phyloP scores from a whole-genome alignment of 1,139 yeast species.

The Blastobotrys ciferrii region DNA sequence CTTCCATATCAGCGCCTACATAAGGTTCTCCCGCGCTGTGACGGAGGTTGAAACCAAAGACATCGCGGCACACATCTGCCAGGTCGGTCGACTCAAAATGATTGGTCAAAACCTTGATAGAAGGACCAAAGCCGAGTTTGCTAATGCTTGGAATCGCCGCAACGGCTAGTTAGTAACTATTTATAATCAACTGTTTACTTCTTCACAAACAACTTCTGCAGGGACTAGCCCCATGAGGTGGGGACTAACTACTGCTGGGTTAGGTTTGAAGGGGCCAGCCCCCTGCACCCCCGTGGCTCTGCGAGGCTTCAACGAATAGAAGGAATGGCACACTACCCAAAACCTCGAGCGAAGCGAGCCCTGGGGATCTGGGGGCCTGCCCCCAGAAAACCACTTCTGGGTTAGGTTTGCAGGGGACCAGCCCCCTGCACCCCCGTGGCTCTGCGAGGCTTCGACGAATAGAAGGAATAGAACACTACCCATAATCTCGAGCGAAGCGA shows the following conservation, averaged over 20 bases:
- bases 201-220: not conserved
- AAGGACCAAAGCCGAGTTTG: conserved; percentile 34
- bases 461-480: too few species aligned
- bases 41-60: conserved; percentile 20
- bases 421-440: too few species aligned
- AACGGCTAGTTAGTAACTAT: not conserved
- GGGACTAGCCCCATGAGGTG: not conserved
- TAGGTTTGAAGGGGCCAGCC: not conserved
- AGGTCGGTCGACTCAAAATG: conserved; percentile 35
- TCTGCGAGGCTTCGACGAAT: too few species aligned
- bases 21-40: conserved; percentile 15
- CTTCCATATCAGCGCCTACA: conserved; percentile 27
- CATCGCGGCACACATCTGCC: conserved; percentile 29
- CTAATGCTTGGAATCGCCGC: conserved; percentile 28
- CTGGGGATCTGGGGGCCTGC: too few species aligned
- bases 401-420: too few species aligned
- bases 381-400: too few species aligned
- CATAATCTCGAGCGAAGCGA: too few species aligned
- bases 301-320: too few species aligned
- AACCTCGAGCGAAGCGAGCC: too few species aligned
- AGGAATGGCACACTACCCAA: too few species aligned
- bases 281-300: too few species aligned
- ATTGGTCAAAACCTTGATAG: conserved; percentile 36
- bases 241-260: too few species aligned
- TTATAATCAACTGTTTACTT: not conserved